Percentiles rank a stretch among this genome's conserved stretches.
Evolutionary conservation across 176 grass and related monocot species (phyloP).

Genomic region (Pharus latifolius): DNA sequence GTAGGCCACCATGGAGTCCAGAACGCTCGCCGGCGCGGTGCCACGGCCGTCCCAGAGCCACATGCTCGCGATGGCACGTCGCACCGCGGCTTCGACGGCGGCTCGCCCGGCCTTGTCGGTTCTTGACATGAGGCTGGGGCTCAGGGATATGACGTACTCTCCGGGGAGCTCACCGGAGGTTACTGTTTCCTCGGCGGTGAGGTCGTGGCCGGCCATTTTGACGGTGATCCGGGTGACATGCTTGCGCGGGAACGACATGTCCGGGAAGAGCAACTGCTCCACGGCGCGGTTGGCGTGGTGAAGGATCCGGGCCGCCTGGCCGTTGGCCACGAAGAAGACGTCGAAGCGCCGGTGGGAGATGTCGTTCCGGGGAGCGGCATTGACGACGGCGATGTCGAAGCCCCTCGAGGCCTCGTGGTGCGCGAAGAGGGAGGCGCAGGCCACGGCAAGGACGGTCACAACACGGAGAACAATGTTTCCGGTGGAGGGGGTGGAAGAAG

Average conservation of each 20-base stretch:
- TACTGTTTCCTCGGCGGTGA: slow-evolving; percentile 12
- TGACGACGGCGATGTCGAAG: slow-evolving; percentile 37
- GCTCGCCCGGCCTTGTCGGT: not conserved
- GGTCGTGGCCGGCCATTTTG: slow-evolving; percentile 20
- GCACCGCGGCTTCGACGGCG: slow-evolving; percentile 26
- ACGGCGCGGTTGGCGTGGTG: slow-evolving; percentile 37
- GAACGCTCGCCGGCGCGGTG: slow-evolving; percentile 13
- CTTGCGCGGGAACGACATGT: slow-evolving; percentile 39
- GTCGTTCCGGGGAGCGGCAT: not conserved
- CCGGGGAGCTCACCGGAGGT: not conserved
- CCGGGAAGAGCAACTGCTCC: slow-evolving; percentile 58
- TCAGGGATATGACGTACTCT: slow-evolving; percentile 45
- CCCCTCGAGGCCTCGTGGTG: slow-evolving; percentile 45
- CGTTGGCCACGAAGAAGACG: slow-evolving; percentile 66
- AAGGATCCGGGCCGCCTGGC: slow-evolving; percentile 41
- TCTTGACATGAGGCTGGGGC: slow-evolving; percentile 20
- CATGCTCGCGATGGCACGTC: slow-evolving; percentile 43
- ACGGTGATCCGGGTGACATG: slow-evolving; percentile 43
- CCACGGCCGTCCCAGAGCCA: slow-evolving; percentile 60
- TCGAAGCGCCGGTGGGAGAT: slow-evolving; percentile 30
- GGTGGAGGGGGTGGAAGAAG: not conserved
- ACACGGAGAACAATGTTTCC: slow-evolving; percentile 36
- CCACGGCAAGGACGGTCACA: slow-evolving; percentile 13
- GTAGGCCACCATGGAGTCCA: slow-evolving; percentile 51
- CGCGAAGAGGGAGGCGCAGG: slow-evolving; percentile 36